Evolutionary conservation across 176 grass and related monocot species (phyloP).

Genomic region (Luzula sylvatica): DNA sequence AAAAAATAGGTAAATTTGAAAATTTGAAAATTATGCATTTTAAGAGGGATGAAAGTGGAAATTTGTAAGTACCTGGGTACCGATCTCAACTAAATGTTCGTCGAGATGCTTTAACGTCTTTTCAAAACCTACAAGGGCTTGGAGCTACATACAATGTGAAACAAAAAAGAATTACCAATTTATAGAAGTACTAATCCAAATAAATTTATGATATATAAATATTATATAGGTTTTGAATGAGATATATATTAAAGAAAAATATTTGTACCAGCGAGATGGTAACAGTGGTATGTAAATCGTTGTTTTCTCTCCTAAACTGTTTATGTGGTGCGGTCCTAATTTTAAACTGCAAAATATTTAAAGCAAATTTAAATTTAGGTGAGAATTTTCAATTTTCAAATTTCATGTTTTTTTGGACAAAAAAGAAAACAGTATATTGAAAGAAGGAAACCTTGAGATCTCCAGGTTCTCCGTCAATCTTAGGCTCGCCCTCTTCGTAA

Average conservation of each 20-base stretch:
- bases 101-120: conserved; percentile 84
- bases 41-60: not conserved
- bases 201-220: conserved; percentile 1
- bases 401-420: too few species aligned
- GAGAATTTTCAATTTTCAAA: too few species aligned
- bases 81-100: conserved; percentile 74
- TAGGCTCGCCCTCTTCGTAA: conserved; percentile 97
- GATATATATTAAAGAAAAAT: conserved; percentile 1
- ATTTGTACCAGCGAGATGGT: conserved; percentile 69
- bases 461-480: conserved; percentile 89
- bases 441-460: conserved; percentile 73
- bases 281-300: conserved; percentile 71
- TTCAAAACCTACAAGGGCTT: conserved; percentile 97
- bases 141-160: conserved; percentile 38
- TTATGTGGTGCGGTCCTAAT: conserved; percentile 77
- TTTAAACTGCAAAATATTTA: conserved; percentile 56
- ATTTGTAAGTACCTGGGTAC: conserved; percentile 44
- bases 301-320: conserved; percentile 80
- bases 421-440: not conserved
- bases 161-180: conserved; percentile 1
- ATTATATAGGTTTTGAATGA: not conserved
- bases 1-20: too few species aligned
- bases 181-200: not conserved
- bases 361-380: conserved; percentile 8
- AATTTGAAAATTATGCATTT: too few species aligned